Evolutionary conservation across 192 early-diverging fungal species (phyloP).

Genomic region (Umbelopsis isabellina): DNA sequence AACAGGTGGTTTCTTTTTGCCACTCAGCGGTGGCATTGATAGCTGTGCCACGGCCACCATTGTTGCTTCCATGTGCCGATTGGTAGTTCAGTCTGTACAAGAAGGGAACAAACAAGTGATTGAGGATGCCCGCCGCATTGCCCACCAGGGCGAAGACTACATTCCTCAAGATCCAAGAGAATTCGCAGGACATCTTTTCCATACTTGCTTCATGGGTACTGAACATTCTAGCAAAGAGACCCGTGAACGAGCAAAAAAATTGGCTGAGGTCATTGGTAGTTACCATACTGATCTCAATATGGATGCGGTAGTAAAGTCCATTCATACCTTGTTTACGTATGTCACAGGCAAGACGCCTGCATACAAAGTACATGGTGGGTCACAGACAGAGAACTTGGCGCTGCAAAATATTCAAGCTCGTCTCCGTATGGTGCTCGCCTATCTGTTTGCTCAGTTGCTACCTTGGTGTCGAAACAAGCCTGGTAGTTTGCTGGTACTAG

Average conservation of each 20-base stretch:
- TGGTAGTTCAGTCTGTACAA: conserved; percentile 71
- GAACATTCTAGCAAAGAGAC: conserved; percentile 89
- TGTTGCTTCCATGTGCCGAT: conserved; percentile 88
- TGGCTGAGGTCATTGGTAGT: conserved; percentile 85
- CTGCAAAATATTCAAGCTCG: conserved; percentile 98
- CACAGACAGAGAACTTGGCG: conserved; percentile 86
- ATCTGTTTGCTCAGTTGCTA: conserved; percentile 94
- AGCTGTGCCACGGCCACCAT: conserved; percentile 89
- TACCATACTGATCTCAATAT: conserved; percentile 93
- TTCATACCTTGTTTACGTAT: conserved; percentile 74
- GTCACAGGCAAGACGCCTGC: conserved; percentile 75
- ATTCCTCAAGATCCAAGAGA: conserved; percentile 80
- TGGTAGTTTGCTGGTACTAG: conserved; percentile 88
- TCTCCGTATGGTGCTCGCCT: conserved; percentile 92
- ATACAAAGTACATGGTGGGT: conserved; percentile 87
- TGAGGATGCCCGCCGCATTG: conserved; percentile 68
- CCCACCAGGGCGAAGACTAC: conserved; percentile 63
- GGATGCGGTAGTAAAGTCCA: conserved; percentile 76
- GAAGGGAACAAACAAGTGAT: conserved; percentile 73
- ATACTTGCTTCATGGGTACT: conserved; percentile 97
- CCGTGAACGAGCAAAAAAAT: conserved; percentile 70
- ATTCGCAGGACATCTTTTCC: conserved; percentile 83
- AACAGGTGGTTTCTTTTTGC: conserved; percentile 89
- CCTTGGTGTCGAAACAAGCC: conserved; percentile 76
- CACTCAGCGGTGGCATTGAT: conserved; percentile 97